Conservation (phyloP, 2,329 filamentous ascomycete genomes). For the Stemphylium vesicarium region DNA sequence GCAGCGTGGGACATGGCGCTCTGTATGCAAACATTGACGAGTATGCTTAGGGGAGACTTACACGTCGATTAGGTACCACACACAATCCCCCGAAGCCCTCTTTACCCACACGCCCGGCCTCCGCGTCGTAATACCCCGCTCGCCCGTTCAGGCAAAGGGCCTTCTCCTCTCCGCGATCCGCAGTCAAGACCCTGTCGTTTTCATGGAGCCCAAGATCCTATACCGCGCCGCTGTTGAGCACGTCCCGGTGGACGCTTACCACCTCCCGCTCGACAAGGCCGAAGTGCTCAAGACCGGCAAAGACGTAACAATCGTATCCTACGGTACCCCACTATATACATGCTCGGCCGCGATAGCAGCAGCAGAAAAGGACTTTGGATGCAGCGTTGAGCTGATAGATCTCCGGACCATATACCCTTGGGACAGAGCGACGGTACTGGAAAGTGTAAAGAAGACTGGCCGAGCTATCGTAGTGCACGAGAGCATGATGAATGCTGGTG, state of each 20-base stretch:
- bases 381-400: slow-evolving; percentile 85
- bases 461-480: slow-evolving; percentile 89
- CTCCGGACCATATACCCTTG: slow-evolving; percentile 88
- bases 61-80: slow-evolving; percentile 67
- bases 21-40: slow-evolving; percentile 55
- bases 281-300: slow-evolving; percentile 81
- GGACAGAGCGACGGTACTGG: slow-evolving; percentile 80
- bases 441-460: slow-evolving; percentile 87
- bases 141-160: slow-evolving; percentile 87
- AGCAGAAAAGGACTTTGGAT: slow-evolving; percentile 75
- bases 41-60: slow-evolving; percentile 7
- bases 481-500: slow-evolving; percentile 86
- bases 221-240: slow-evolving; percentile 93
- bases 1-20: slow-evolving; percentile 86
- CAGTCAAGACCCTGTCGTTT: slow-evolving; percentile 84
- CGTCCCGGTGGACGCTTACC: slow-evolving; percentile 80
- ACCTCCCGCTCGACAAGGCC: slow-evolving; percentile 84
- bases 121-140: slow-evolving; percentile 83
- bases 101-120: slow-evolving; percentile 89
- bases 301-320: slow-evolving; percentile 84
- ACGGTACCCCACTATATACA: slow-evolving; percentile 87
- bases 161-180: slow-evolving; percentile 76
- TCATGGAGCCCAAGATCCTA: slow-evolving; percentile 93
- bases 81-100: slow-evolving; percentile 85
- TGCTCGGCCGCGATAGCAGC: slow-evolving; percentile 78